Conservation (phyloP, 2,329 filamentous ascomycete species). For the Fusarium oligoseptatum region DNA sequence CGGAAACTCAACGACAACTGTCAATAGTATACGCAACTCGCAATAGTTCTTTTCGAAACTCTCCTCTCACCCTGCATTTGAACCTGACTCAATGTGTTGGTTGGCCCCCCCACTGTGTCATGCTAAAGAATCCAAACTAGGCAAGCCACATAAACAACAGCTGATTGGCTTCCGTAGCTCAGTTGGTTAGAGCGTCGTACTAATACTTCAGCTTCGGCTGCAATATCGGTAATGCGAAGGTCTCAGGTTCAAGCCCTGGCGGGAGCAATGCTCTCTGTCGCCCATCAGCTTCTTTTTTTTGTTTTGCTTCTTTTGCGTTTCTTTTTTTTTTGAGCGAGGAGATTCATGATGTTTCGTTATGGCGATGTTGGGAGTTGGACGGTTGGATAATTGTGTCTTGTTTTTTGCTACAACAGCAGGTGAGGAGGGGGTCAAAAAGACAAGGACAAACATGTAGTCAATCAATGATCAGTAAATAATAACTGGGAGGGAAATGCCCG, state of each 20-base stretch:
- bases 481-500: not conserved
- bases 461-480: not conserved
- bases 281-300: constrained; percentile 8
- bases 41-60: too few relatives aligned
- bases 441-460: not conserved
- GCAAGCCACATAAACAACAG: not conserved
- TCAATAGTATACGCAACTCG: too few relatives aligned
- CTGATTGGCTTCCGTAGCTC: constrained; percentile 22
- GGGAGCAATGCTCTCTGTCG: constrained; percentile 15
- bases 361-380: too few relatives aligned
- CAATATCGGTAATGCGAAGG: constrained; percentile 17
- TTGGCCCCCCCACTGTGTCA: not conserved
- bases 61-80: not conserved
- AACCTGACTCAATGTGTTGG: not conserved
- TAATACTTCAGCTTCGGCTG: constrained; percentile 14
- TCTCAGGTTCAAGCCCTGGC: constrained; percentile 20
- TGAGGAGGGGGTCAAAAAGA: not conserved
- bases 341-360: too few relatives aligned
- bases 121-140: not conserved
- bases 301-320: not conserved
- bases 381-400: not conserved
- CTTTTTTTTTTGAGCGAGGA: too few relatives aligned
- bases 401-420: not conserved
- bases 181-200: constrained; percentile 27
- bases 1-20: not conserved